A percentile compares a stretch with the other conserved stretches of the same genome.
Evolutionary conservation across 768 basidiomycete species (phyloP).

Genomic region (Mycena epipterygia): DNA sequence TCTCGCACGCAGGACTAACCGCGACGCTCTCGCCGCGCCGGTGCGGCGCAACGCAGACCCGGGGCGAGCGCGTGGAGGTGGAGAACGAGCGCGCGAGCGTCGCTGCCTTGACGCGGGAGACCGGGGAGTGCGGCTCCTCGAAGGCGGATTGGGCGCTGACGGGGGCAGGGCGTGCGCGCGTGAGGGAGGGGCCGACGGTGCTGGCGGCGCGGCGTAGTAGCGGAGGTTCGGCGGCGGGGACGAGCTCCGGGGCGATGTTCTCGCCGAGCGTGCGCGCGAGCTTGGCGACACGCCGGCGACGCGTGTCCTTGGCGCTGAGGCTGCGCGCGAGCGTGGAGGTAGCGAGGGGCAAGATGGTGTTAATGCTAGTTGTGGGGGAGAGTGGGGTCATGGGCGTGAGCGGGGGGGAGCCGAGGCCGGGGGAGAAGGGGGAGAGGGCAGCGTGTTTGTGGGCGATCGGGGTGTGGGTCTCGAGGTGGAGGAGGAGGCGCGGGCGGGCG

Average conservation of each 20-base stretch:
- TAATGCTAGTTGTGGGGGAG: conserved; percentile 28
- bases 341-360: not conserved
- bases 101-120: not conserved
- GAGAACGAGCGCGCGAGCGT: conserved; percentile 12
- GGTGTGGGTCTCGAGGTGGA: conserved; percentile 8
- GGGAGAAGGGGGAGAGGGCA: too few species aligned
- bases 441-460: not conserved
- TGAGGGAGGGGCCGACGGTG: not conserved
- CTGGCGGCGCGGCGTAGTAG: conserved; percentile 4
- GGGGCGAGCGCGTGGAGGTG: not conserved
- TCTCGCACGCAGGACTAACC: too few species aligned
- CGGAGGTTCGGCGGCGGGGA: not conserved
- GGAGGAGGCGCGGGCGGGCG: not conserved
- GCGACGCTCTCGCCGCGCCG: conserved; percentile 7
- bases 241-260: conserved; percentile 30
- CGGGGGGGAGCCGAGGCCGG: not conserved
- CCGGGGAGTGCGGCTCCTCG: not conserved
- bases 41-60: not conserved
- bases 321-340: not conserved
- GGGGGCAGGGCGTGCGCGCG: not conserved
- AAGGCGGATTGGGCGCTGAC: not conserved
- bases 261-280: conserved; percentile 28
- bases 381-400: conserved; percentile 6
- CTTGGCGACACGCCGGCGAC: conserved; percentile 27
- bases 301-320: conserved; percentile 12